phyloP scores from a whole-genome alignment of 1,284 basidiomycete species.

The Ustilago nuda region DNA sequence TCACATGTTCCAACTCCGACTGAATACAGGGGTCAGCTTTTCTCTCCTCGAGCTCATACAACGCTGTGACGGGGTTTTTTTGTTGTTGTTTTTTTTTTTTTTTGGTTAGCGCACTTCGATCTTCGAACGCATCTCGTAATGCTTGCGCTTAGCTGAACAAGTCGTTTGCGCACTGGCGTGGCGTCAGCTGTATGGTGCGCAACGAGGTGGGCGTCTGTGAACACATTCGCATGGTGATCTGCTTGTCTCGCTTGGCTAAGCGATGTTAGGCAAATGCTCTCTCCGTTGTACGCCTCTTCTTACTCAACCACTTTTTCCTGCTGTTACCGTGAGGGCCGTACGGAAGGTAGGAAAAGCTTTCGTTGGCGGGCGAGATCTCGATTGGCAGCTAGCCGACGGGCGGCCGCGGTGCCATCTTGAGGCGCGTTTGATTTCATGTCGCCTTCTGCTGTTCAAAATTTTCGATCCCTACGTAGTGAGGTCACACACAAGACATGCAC shows the following conservation, averaged over 20 bases:
- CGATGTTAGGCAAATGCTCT: conserved; percentile 5
- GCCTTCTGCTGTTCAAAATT: not conserved
- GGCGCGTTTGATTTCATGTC: no score
- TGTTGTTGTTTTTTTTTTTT: no score
- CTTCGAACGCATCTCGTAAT: no score
- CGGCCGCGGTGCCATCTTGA: no score
- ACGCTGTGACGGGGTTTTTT: no score
- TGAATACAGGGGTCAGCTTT: no score
- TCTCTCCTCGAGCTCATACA: no score
- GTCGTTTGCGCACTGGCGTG: not conserved
- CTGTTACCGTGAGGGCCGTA: not conserved
- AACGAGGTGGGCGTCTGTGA: not conserved
- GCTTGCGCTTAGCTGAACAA: not conserved
- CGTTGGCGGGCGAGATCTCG: no score
- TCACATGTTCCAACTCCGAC: no score
- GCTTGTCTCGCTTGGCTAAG: conserved; percentile 25
- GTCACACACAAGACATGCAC: not conserved
- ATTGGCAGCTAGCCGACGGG: no score
- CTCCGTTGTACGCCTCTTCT: conserved; percentile 10
- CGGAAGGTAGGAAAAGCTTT: no score
- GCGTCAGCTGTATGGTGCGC: not conserved
- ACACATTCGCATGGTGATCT: not conserved
- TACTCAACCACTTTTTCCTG: not conserved
- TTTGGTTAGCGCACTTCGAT: no score
- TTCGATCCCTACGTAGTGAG: not conserved